Percentiles rank a stretch among this genome's conserved stretches.
Evolutionary conservation across 2,329 filamentous ascomycete species (phyloP).

Genomic region (Arthroderma sp.): DNA sequence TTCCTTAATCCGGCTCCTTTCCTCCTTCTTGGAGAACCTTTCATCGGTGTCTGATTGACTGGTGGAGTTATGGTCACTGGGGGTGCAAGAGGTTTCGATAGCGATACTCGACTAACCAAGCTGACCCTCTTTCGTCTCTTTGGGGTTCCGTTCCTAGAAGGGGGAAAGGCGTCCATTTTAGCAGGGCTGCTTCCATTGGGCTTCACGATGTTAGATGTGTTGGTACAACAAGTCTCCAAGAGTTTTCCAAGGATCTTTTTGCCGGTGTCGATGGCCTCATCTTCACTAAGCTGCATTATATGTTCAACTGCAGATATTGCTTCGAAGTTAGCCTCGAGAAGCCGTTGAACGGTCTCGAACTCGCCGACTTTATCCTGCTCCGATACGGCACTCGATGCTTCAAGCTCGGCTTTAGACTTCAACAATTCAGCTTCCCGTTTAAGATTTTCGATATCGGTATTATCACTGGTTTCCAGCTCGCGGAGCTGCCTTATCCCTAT

Average conservation of each 20-base stretch:
- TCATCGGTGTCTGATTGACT: slow-evolving; percentile 50
- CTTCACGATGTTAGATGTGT: slow-evolving; percentile 75
- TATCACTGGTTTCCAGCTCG: slow-evolving; percentile 54
- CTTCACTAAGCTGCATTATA: slow-evolving; percentile 69
- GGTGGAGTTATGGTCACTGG: slow-evolving; percentile 7
- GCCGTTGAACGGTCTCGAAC: slow-evolving; percentile 62
- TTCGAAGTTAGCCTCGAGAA: slow-evolving; percentile 85
- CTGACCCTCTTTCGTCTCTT: slow-evolving; percentile 53
- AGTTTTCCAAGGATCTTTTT: slow-evolving; percentile 66
- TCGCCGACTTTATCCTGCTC: slow-evolving; percentile 78
- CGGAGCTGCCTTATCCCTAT: slow-evolving; percentile 70
- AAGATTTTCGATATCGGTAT: slow-evolving; percentile 58
- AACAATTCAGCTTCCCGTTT: slow-evolving; percentile 74
- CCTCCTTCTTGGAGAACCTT: slow-evolving; percentile 67
- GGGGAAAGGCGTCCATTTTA: slow-evolving; percentile 51
- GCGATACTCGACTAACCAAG: slow-evolving; percentile 20
- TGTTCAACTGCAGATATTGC: slow-evolving; percentile 72
- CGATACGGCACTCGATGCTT: slow-evolving; percentile 61
- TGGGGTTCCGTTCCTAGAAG: slow-evolving; percentile 60
- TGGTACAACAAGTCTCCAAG: slow-evolving; percentile 60
- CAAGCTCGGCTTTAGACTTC: slow-evolving; percentile 69
- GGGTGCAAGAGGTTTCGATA: slow-evolving; percentile 7
- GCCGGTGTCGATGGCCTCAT: slow-evolving; percentile 69
- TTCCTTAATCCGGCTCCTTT: slow-evolving; percentile 54
- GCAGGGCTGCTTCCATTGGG: slow-evolving; percentile 57